Conservation (phyloP, 1,284 basidiomycete genomes). For the Agaricales sp. region DNA sequence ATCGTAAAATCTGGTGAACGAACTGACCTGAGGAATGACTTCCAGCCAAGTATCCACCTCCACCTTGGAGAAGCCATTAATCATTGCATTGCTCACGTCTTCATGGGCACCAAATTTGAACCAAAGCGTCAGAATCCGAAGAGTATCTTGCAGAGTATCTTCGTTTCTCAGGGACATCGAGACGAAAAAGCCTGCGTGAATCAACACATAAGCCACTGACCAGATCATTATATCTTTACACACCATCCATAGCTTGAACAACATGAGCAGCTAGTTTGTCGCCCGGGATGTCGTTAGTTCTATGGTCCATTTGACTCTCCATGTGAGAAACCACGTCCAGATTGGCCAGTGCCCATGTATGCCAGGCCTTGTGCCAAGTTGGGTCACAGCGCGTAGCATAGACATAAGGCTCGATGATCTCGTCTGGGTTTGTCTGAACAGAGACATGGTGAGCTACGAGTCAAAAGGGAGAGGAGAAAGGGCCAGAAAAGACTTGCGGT, state of each 20-base stretch:
- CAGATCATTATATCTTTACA: too few relatives aligned
- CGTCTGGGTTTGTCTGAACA: slow-evolving; percentile 62
- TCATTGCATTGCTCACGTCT: slow-evolving; percentile 87
- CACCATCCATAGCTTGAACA: slow-evolving; percentile 90
- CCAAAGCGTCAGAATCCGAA: slow-evolving; percentile 93
- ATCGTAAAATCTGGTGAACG: neutral
- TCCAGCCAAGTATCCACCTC: slow-evolving; percentile 98
- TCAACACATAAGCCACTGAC: too few relatives aligned
- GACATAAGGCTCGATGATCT: slow-evolving; percentile 80
- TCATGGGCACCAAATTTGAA: slow-evolving; percentile 95
- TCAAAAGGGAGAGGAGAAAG: neutral
- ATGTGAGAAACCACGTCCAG: slow-evolving; percentile 89
- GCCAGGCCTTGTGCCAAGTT: slow-evolving; percentile 98
- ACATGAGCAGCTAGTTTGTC: slow-evolving; percentile 77
- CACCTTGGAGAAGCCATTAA: slow-evolving; percentile 80
- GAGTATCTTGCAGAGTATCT: slow-evolving; percentile 91
- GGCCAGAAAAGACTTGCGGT: slow-evolving; percentile 35
- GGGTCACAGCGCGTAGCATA: slow-evolving; percentile 90
- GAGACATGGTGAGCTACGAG: neutral
- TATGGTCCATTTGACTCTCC: slow-evolving; percentile 56
- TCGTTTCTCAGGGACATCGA: slow-evolving; percentile 88
- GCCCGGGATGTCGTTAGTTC: slow-evolving; percentile 57
- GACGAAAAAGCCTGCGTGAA: slow-evolving; percentile 89
- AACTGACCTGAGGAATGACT: slow-evolving; percentile 88
- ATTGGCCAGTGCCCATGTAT: slow-evolving; percentile 96